Conservation (phyloP, 129 eudicot genomes). For the Flaveria trinervia region DNA sequence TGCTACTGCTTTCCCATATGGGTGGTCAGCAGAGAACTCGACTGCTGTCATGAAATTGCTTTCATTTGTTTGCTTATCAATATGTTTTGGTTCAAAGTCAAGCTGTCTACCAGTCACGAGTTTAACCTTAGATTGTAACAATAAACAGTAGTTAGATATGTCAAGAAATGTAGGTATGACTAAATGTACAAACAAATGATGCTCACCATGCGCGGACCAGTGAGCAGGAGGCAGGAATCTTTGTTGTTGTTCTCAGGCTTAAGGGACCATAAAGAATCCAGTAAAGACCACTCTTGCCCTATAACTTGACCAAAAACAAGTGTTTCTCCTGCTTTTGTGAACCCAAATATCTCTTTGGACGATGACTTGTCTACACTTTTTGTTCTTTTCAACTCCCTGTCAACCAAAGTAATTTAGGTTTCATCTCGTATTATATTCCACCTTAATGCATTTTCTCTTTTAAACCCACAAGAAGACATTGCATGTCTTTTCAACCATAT, state of each 20-base stretch:
- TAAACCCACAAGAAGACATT: background rate
- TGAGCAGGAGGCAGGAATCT: slow-evolving; percentile 58
- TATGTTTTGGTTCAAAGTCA: slow-evolving; percentile 62
- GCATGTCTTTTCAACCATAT: background rate
- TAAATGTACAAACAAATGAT: slow-evolving; percentile 17
- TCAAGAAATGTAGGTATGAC: background rate
- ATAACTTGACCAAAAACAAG: slow-evolving; percentile 51
- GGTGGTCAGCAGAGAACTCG: slow-evolving; percentile 69
- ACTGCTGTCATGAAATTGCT: slow-evolving; percentile 66
- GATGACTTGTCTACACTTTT: slow-evolving; percentile 27
- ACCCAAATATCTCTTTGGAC: slow-evolving; percentile 57
- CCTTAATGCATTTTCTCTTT: background rate
- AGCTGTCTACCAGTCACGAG: slow-evolving; percentile 69
- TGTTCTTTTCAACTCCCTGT: slow-evolving; percentile 51
- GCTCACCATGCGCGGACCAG: slow-evolving; percentile 64
- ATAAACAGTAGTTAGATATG: background rate
- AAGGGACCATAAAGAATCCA: slow-evolving; percentile 65
- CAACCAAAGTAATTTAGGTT: slow-evolving; percentile 11
- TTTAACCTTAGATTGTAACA: slow-evolving; percentile 55
- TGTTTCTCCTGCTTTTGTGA: slow-evolving; percentile 53
- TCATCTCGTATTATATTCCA: background rate
- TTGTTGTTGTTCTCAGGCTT: slow-evolving; percentile 40
- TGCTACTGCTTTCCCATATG: slow-evolving; percentile 85
- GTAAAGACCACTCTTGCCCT: slow-evolving; percentile 66
- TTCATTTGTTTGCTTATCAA: slow-evolving; percentile 54